Evolutionary conservation across 1,139 yeast species (phyloP).

Genomic region (Sugiyamaella pinicola): DNA sequence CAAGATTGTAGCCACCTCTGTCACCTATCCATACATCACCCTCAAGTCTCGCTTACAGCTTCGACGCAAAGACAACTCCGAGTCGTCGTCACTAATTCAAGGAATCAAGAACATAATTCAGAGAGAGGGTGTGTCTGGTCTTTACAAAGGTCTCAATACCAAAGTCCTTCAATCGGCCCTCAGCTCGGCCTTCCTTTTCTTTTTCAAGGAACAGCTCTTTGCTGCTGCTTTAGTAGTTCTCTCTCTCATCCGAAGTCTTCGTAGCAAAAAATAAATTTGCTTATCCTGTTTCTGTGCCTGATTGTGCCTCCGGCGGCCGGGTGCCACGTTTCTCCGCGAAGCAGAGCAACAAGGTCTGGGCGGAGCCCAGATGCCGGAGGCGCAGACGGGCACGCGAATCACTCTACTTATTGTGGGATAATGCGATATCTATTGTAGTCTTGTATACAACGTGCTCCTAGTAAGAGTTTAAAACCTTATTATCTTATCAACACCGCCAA

Average conservation of each 20-base stretch:
- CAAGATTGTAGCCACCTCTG: slow-evolving; percentile 79
- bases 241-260: slow-evolving; percentile 33
- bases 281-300: not conserved
- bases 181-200: slow-evolving; percentile 88
- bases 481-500: too few relatives aligned
- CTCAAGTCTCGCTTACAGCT: slow-evolving; percentile 87
- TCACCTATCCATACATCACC: slow-evolving; percentile 88
- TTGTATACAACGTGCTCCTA: too few relatives aligned
- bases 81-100: slow-evolving; percentile 35
- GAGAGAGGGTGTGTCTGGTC: slow-evolving; percentile 72
- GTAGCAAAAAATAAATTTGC: slow-evolving; percentile 19
- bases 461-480: too few relatives aligned
- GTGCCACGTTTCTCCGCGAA: too few relatives aligned
- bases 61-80: slow-evolving; percentile 46
- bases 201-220: slow-evolving; percentile 81
- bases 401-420: too few relatives aligned
- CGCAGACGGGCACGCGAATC: too few relatives aligned
- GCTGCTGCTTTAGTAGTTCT: slow-evolving; percentile 39
- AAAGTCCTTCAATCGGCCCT: slow-evolving; percentile 81
- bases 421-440: too few relatives aligned
- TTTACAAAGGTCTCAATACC: slow-evolving; percentile 79
- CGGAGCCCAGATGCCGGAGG: too few relatives aligned
- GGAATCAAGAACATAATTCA: slow-evolving; percentile 53
- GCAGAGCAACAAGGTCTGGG: too few relatives aligned
- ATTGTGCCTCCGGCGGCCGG: too few relatives aligned